Conservation (phyloP, 2,329 filamentous ascomycete species). For the Exophiala sp. region DNA sequence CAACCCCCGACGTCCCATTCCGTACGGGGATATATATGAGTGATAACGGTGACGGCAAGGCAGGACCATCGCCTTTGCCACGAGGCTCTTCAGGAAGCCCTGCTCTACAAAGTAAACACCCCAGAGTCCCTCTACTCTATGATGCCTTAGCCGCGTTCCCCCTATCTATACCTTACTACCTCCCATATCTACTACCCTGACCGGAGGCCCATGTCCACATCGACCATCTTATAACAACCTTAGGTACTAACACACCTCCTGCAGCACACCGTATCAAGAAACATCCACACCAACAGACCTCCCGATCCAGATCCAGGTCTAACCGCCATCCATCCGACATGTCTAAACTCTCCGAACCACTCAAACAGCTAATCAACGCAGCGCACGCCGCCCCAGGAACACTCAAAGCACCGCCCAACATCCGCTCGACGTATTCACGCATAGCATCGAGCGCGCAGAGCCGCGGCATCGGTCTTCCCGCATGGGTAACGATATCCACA, state of each 20-base stretch:
- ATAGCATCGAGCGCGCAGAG: slow-evolving; percentile 58
- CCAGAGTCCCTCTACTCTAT: too few relatives aligned
- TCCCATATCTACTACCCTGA: too few relatives aligned
- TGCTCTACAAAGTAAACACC: neutral
- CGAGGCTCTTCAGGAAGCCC: neutral
- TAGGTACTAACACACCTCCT: too few relatives aligned
- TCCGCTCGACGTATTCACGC: slow-evolving; percentile 57
- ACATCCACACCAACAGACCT: too few relatives aligned
- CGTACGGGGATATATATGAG: slow-evolving; percentile 8
- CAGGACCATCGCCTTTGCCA: neutral
- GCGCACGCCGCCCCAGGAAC: slow-evolving; percentile 61
- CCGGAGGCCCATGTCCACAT: too few relatives aligned
- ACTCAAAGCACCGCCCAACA: slow-evolving; percentile 57
- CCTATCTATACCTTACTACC: too few relatives aligned
- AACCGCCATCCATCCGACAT: slow-evolving; percentile 39
- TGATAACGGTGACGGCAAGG: slow-evolving; percentile 5
- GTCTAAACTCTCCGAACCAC: slow-evolving; percentile 64
- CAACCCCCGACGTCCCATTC: neutral
- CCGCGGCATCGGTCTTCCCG: slow-evolving; percentile 57
- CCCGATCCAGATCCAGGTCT: too few relatives aligned
- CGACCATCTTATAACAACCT: too few relatives aligned
- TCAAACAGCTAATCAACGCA: slow-evolving; percentile 70
- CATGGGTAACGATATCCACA: slow-evolving; percentile 66
- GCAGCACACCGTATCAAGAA: too few relatives aligned
- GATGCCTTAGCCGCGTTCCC: too few relatives aligned